Base-by-base conservation (phyloP, 768 basidiomycete species). In the Sutorius australiensis region DNA sequence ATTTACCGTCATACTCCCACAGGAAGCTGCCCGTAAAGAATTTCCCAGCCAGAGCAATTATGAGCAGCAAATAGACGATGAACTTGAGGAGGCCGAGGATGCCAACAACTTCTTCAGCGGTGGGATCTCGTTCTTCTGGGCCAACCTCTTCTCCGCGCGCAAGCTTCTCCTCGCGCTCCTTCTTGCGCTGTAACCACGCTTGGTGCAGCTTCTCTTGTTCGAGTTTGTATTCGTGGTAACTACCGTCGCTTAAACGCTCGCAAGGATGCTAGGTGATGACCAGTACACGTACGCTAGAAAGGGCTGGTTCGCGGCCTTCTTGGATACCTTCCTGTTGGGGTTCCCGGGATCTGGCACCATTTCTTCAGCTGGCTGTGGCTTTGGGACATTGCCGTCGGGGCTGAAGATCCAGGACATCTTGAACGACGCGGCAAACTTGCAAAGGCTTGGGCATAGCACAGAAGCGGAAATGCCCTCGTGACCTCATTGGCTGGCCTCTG, bases 11-110 rank as follows among this genome's bases (percentile, higher is more conserved):
- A 61, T 85, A 82, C 57, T 93, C 91, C 92, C 92, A 97, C 19
- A 83, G 71, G 66, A 83, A 91, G 64, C 86, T 90, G n/a, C 87
- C 89, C 0, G 90, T 90, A 65, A 95, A 73, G 70, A 95, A 92
- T 65, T 87, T 88, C 49, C 92, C 87, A 33, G 84, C 78, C 30
- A 91, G 73, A 1, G 81, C 63, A 36, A 79, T 54, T 55, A 83
- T 69, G 46, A 89, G 59, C 19, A 83, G 48, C 3, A 80, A 46
- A 58, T 81, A 80, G 45, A 88, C 53, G 34, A 89, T 58, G 66
- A 90, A 86, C 67, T 87, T 90, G 65, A 92, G 68, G 43, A 92
- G 65, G 21, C 81, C 85, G 31, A 80, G 63, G 36, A 83, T 55
- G 45, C 83, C 85, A 41, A 92, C 77, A 70, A 88, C 86, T 54